Evolutionary conservation across 108 stramenopile species (phyloP).

Genomic region (Aurantiochytrium sp.): DNA sequence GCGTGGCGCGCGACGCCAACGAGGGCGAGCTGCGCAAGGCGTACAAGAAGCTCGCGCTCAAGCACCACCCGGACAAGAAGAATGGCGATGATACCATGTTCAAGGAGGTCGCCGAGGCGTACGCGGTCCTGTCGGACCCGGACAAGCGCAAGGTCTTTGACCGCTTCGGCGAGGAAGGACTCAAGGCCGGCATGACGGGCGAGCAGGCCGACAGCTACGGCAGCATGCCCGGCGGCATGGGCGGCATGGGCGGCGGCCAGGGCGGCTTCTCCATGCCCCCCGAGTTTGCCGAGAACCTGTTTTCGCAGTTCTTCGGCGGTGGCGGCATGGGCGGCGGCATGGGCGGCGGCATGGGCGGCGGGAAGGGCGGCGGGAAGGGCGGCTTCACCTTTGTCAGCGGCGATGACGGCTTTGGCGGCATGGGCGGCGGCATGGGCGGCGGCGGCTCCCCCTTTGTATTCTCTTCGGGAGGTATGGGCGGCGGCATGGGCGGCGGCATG

Average conservation of each 20-base stretch:
- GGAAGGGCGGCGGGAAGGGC: slow-evolving; percentile 35
- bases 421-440: slow-evolving; percentile 43
- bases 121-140: slow-evolving; percentile 85
- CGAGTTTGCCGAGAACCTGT: slow-evolving; percentile 69
- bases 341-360: neutral
- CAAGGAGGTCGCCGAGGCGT: slow-evolving; percentile 91
- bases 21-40: slow-evolving; percentile 58
- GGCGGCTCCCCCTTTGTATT: slow-evolving; percentile 1
- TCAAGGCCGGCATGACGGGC: slow-evolving; percentile 43
- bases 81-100: slow-evolving; percentile 54
- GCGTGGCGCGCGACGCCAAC: slow-evolving; percentile 46
- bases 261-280: slow-evolving; percentile 16
- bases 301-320: slow-evolving; percentile 92
- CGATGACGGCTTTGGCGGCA: slow-evolving; percentile 44
- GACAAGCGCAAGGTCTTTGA: slow-evolving; percentile 82
- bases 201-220: neutral
- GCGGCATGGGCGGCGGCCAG: neutral
- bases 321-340: slow-evolving; percentile 35
- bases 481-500: neutral
- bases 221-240: neutral
- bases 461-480: neutral
- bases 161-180: slow-evolving; percentile 83
- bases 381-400: slow-evolving; percentile 25
- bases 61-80: slow-evolving; percentile 36
- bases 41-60: slow-evolving; percentile 61